Evolutionary conservation across 2,329 filamentous ascomycete genomes (phyloP).

Genomic region (Gnomoniopsis smithogilvyi): DNA sequence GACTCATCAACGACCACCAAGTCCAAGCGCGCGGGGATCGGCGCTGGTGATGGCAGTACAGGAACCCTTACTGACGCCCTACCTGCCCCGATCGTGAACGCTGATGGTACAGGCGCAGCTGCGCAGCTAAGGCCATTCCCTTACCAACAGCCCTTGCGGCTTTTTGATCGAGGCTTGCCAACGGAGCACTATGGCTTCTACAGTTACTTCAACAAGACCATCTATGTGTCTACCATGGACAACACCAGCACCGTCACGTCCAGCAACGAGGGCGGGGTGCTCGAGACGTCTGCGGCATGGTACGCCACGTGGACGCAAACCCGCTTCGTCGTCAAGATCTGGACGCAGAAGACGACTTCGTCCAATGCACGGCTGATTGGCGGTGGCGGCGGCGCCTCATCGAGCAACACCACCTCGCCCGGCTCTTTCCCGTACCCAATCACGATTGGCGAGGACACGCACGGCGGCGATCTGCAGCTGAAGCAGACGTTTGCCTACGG

Average conservation of each 20-base stretch:
- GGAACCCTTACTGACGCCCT: slow-evolving; percentile 53
- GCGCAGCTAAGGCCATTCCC: slow-evolving; percentile 71
- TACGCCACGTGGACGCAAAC: slow-evolving; percentile 59
- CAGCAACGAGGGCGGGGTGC: slow-evolving; percentile 47
- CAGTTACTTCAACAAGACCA: slow-evolving; percentile 82
- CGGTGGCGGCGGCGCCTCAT: slow-evolving; percentile 24
- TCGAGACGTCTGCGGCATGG: slow-evolving; percentile 49
- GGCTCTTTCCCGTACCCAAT: slow-evolving; percentile 64
- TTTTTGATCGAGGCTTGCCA: slow-evolving; percentile 77
- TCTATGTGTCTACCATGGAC: slow-evolving; percentile 67
- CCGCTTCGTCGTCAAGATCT: slow-evolving; percentile 62
- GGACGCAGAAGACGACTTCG: slow-evolving; percentile 46
- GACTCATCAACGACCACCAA: not conserved
- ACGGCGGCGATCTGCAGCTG: slow-evolving; percentile 50
- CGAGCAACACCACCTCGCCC: slow-evolving; percentile 37
- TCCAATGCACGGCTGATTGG: slow-evolving; percentile 39
- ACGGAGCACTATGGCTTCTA: slow-evolving; percentile 95
- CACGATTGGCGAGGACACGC: slow-evolving; percentile 58
- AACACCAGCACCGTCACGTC: slow-evolving; percentile 40
- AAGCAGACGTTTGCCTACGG: slow-evolving; percentile 55
- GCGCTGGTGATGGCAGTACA: slow-evolving; percentile 17
- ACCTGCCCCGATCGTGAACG: slow-evolving; percentile 58
- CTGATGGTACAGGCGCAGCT: slow-evolving; percentile 69
- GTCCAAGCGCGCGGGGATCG: slow-evolving; percentile 25
- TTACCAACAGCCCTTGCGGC: slow-evolving; percentile 72